Evolutionary conservation across 176 grass and related monocot species (phyloP).

Genomic region (Ananas comosus): DNA sequence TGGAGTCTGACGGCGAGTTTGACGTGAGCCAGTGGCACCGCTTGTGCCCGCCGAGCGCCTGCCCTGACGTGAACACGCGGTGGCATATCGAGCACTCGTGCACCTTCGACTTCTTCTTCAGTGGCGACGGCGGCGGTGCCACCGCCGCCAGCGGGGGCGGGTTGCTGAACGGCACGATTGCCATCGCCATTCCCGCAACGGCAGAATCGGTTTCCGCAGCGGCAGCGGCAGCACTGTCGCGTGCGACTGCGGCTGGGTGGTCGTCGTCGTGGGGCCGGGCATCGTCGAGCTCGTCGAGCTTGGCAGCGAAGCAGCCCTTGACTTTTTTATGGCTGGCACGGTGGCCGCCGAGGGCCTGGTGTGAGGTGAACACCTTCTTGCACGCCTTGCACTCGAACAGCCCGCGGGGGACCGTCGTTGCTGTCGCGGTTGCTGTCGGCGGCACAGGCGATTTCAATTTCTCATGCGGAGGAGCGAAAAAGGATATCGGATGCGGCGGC

Average conservation of each 20-base stretch:
- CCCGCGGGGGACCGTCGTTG: constrained; percentile 5
- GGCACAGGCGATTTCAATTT: constrained; percentile 2
- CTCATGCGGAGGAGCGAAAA: constrained; percentile 11
- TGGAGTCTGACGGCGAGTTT: constrained; percentile 22
- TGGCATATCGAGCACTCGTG: constrained; percentile 91
- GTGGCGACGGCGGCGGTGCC: background rate
- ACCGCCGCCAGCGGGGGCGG: background rate
- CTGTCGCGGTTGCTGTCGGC: background rate
- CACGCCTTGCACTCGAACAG: constrained; percentile 88
- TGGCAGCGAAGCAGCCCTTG: constrained; percentile 63
- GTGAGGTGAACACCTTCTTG: constrained; percentile 86
- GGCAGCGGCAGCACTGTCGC: constrained; percentile 7
- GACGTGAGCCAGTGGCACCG: constrained; percentile 80
- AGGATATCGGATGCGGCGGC: constrained; percentile 17
- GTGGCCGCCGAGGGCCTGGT: constrained; percentile 81
- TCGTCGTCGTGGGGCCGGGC: background rate
- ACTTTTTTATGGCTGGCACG: constrained; percentile 91
- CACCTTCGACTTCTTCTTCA: constrained; percentile 70
- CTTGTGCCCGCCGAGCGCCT: constrained; percentile 91
- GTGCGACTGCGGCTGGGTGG: background rate
- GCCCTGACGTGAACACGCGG: constrained; percentile 73
- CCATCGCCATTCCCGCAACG: constrained; percentile 9
- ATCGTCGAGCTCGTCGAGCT: constrained; percentile 10
- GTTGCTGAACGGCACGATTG: constrained; percentile 24
- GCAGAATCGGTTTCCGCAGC: too few species aligned